phyloP scores from a whole-genome alignment of 805 yeast species.

The Nakazawaea molendinolei region DNA sequence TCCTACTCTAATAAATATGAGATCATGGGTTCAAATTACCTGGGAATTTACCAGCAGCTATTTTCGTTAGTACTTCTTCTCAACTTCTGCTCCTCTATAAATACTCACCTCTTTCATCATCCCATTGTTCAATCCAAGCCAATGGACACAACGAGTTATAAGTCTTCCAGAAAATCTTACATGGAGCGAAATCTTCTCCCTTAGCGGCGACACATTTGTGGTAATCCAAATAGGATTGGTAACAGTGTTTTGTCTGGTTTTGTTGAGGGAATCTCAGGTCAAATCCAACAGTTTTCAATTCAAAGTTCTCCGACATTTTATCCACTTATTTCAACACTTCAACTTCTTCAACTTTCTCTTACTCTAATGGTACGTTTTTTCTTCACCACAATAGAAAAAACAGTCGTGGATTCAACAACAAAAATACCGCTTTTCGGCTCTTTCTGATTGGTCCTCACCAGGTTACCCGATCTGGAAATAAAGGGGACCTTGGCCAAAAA shows the following conservation, averaged over 20 bases:
- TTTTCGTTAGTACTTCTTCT: slow-evolving; percentile 8
- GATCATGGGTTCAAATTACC: slow-evolving; percentile 23
- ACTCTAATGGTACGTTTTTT: too few relatives aligned
- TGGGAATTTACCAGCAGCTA: slow-evolving; percentile 29
- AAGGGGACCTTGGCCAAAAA: too few relatives aligned
- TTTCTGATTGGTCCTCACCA: too few relatives aligned
- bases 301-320: slow-evolving; percentile 31
- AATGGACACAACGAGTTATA: slow-evolving; percentile 81
- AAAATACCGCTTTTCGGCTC: too few relatives aligned
- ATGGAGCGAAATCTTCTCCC: slow-evolving; percentile 98
- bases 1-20: neutral
- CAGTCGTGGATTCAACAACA: too few relatives aligned
- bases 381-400: too few relatives aligned
- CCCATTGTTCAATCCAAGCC: slow-evolving; percentile 85
- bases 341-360: neutral
- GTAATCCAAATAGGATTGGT: slow-evolving; percentile 96
- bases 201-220: slow-evolving; percentile 94
- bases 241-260: slow-evolving; percentile 98
- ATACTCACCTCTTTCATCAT: slow-evolving; percentile 61
- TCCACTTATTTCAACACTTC: neutral
- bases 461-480: too few relatives aligned
- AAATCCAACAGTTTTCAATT: slow-evolving; percentile 63
- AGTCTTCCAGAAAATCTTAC: slow-evolving; percentile 89
- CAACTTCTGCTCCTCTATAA: too few relatives aligned
- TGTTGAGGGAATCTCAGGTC: slow-evolving; percentile 95